A percentile compares a stretch with the other conserved stretches of the same genome.
phyloP scores from a whole-genome alignment of 2,329 filamentous ascomycete species.

The Neophaeococcomyces mojaviensis region DNA sequence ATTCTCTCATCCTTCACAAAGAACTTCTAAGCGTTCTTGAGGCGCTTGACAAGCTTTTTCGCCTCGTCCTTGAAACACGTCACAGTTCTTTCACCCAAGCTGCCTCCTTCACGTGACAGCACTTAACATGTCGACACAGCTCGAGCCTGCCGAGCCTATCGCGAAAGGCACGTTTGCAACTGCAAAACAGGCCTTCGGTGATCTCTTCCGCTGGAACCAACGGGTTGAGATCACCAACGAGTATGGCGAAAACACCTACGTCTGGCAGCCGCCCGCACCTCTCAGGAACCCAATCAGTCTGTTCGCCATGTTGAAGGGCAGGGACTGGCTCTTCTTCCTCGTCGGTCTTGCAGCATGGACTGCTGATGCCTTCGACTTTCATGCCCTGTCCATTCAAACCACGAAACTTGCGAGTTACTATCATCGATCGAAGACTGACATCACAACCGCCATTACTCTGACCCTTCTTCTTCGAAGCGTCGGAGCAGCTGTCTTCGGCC shows the following conservation, averaged over 20 bases:
- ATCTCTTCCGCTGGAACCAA: conserved; percentile 68
- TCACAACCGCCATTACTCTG: conserved; percentile 67
- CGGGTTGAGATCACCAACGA: conserved; percentile 60
- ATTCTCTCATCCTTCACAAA: background rate
- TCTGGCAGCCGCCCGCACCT: conserved; percentile 61
- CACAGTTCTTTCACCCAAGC: background rate
- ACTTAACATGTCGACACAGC: background rate
- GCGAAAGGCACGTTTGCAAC: conserved; percentile 59
- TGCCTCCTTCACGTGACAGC: background rate
- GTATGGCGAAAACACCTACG: conserved; percentile 56
- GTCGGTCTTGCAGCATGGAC: conserved; percentile 71
- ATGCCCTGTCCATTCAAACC: conserved; percentile 71
- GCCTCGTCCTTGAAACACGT: conserved; percentile 7
- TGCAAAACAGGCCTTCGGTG: conserved; percentile 55
- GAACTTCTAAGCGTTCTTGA: background rate
- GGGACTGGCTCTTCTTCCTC: conserved; percentile 68
- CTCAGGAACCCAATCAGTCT: conserved; percentile 64
- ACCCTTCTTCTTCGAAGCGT: conserved; percentile 67
- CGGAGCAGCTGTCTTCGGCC: conserved; percentile 67
- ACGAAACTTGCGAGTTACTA: conserved; percentile 59
- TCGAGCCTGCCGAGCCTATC: conserved; percentile 56
- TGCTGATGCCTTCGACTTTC: conserved; percentile 77
- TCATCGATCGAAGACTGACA: conserved; percentile 55
- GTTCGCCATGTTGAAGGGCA: conserved; percentile 54
- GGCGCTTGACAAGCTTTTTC: conserved; percentile 11